Base-by-base conservation (phyloP, 2,329 filamentous ascomycete species). In the Eutypella sp. region DNA sequence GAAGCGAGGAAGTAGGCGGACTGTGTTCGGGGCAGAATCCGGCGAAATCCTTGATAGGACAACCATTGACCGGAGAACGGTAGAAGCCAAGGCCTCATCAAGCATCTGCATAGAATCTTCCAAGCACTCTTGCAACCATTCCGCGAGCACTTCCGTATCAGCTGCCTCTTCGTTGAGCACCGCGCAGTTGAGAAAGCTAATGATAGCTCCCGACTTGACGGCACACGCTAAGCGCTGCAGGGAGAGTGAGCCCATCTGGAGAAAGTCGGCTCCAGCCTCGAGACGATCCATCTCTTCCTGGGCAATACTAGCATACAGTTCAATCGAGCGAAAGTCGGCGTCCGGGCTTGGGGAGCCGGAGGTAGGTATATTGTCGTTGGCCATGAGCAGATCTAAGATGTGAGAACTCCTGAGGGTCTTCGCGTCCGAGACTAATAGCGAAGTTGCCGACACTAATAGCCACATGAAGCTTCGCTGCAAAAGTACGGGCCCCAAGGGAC, bases 401-500 rank as follows among this genome's bases (percentile, higher is more conserved):
- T 89, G 81, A 13, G 74, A 73, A 34, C 78, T 74, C 43, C 76
- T 75, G 31, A 87, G 69, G 15, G 72, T 67, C n/a, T 78, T 70
- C 5, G 77, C 75, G 34, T 85, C 81, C 25, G 80, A 76, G 16
- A 89, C 75, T 49, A 92, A 72, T 23, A 92, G 75, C 13, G 88
- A 87, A 2, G 88, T 89, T 44, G 81, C 85, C 2, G 89, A 82
- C 27, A 90, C 84, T 11, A 96, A 75, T 25, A 97, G 79, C 65
- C 82, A 84, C 76, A 95, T 89, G 62, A 95, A 95, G 52, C 85
- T 90, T 59, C 89, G 82, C 63, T 96, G 90, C 19, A 99, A 69
- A 5, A 97, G 76, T 85, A 96, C 93, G 11, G 91, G 89, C 9
- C 93, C 90, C 37, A 99, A 70, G 1, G 95, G 92, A 18, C 89